A percentile compares a stretch with the other conserved stretches of the same genome.
These are phyloP conservation scores for Beta lomatogona DNA, from an alignment of 179 eudicot species.

Conservation along the genomic window DNA sequence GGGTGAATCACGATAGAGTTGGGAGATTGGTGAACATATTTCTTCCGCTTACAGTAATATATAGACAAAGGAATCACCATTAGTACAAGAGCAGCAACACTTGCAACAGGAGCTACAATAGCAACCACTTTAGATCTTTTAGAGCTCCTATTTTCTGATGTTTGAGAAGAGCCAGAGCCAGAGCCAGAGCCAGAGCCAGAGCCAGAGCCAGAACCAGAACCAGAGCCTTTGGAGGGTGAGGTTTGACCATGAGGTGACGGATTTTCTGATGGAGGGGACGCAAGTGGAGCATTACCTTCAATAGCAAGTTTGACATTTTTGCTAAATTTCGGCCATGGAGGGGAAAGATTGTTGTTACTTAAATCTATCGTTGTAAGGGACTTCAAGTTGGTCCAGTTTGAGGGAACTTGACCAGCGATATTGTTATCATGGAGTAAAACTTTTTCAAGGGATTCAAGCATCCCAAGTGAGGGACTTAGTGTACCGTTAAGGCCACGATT, in stretches of 20 bases:
- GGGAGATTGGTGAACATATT: slow-evolving; percentile 44
- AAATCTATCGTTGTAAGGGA: slow-evolving; percentile 60
- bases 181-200: slow-evolving; percentile 8
- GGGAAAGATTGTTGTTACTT: slow-evolving; percentile 68
- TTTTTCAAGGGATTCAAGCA: slow-evolving; percentile 53
- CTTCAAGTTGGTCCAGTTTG: slow-evolving; percentile 64
- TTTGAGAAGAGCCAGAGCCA: slow-evolving; percentile 22
- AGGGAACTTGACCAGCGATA: slow-evolving; percentile 65
- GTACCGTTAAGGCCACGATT: slow-evolving; percentile 66
- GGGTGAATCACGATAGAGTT: slow-evolving; percentile 73
- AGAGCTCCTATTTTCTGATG: slow-evolving; percentile 21
- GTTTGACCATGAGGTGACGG: slow-evolving; percentile 30
- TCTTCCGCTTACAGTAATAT: slow-evolving; percentile 54
- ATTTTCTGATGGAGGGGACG: slow-evolving; percentile 42
- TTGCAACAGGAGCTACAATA: slow-evolving; percentile 57
- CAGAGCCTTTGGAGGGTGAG: slow-evolving; percentile 31
- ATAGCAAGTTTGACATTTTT: slow-evolving; percentile 46
- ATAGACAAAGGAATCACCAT: slow-evolving; percentile 55
- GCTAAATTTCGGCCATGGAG: slow-evolving; percentile 66
- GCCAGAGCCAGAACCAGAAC: slow-evolving; percentile 14
- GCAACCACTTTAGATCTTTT: slow-evolving; percentile 42
- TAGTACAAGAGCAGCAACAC: slow-evolving; percentile 44
- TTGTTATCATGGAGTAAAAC: slow-evolving; percentile 60
- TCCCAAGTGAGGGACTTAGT: slow-evolving; percentile 68
- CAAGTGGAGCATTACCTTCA: slow-evolving; percentile 47